phyloP scores from a whole-genome alignment of 495 filamentous ascomycete genomes.

The Penicillium angulare region DNA sequence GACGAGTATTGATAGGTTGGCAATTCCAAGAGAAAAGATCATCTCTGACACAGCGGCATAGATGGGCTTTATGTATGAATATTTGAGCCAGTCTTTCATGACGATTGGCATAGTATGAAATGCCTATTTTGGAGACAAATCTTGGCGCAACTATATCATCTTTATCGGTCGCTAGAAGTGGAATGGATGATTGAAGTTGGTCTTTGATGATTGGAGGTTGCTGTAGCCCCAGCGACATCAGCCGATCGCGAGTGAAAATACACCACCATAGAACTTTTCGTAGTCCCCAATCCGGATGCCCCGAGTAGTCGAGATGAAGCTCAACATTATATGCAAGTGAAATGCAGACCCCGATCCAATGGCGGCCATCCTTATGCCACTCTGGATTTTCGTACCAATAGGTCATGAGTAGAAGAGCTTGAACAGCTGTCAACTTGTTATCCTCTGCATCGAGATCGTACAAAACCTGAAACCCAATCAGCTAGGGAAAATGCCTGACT shows the following conservation, averaged over 20 bases:
- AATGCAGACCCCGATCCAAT: constrained; percentile 12
- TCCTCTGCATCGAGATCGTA: constrained; percentile 15
- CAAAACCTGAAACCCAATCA: constrained; percentile 6
- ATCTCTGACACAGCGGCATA: constrained; percentile 10
- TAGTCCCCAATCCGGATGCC: not conserved
- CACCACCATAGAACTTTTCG: constrained; percentile 19
- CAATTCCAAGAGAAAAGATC: constrained; percentile 6
- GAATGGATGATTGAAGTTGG: constrained; percentile 2
- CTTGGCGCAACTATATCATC: not conserved
- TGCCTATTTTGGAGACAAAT: not conserved
- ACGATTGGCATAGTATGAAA: not conserved
- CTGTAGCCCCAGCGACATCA: constrained; percentile 9
- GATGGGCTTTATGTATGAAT: constrained; percentile 14
- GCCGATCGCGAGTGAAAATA: constrained; percentile 11
- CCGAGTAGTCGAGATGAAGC: constrained; percentile 6
- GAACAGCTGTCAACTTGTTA: constrained; percentile 5
- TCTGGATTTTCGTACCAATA: constrained; percentile 17
- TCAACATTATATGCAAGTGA: constrained; percentile 8
- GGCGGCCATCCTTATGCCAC: constrained; percentile 9
- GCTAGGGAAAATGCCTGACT: no score
- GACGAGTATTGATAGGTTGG: not conserved
- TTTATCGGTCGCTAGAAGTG: not conserved
- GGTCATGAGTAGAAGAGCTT: constrained; percentile 17
- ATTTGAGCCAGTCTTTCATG: constrained; percentile 1
- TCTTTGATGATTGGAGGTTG: constrained; percentile 17